Percentiles rank a stretch among this genome's conserved stretches.
Conservation (phyloP, 1,139 yeast species). For the Sugiyamaella castrensis region DNA sequence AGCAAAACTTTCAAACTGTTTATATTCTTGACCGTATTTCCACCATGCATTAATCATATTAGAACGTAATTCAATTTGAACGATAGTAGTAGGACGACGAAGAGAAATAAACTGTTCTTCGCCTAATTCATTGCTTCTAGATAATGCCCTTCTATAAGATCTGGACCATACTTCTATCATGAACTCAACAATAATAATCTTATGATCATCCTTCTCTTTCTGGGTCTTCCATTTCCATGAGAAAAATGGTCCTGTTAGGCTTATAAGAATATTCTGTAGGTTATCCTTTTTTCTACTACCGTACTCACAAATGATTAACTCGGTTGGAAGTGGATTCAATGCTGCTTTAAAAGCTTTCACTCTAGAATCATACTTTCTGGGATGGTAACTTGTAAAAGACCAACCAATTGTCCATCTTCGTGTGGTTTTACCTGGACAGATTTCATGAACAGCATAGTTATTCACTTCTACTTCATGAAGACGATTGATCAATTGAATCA, state of each 20-base stretch:
- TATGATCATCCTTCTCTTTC: background rate
- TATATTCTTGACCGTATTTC: conserved; percentile 21
- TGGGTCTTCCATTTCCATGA: background rate
- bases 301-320: background rate
- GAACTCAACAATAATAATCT: background rate
- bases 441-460: conserved; percentile 34
- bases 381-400: conserved; percentile 32
- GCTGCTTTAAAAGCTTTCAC: conserved; percentile 9
- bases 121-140: conserved; percentile 4
- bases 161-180: conserved; percentile 5
- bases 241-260: background rate
- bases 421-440: conserved; percentile 33
- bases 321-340: conserved; percentile 17
- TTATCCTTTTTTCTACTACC: background rate
- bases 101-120: conserved; percentile 3
- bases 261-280: background rate
- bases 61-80: background rate
- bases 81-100: background rate
- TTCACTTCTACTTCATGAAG: conserved; percentile 23
- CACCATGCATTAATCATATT: conserved; percentile 18
- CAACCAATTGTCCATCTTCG: conserved; percentile 46
- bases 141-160: conserved; percentile 4
- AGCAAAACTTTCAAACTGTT: conserved; percentile 24
- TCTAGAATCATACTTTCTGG: conserved; percentile 13
- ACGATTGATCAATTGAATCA: conserved; percentile 26